Percentiles rank a stretch among this genome's conserved stretches.
These are phyloP conservation scores for Brachypodium distachyon DNA, from an alignment of 202 grass and related monocot genomes.

Conservation along the genomic window DNA sequence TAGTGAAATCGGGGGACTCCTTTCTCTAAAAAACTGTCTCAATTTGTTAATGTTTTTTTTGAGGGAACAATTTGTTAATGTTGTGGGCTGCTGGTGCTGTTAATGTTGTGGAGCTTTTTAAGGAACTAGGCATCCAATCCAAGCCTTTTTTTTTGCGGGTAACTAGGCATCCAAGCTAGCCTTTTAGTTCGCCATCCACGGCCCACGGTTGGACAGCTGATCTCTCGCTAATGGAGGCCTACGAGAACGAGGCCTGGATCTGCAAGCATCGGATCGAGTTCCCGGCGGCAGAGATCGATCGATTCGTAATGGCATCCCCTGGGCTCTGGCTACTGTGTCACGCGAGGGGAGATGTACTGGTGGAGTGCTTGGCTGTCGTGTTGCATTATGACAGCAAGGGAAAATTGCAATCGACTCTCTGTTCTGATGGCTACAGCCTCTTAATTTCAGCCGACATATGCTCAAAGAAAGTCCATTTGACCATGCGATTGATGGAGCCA, in stretches of 20 bases:
- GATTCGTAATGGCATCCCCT: neutral
- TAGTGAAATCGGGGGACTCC: too few relatives aligned
- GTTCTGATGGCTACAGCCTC: neutral
- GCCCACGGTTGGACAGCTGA: too few relatives aligned
- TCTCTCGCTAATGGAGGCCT: neutral
- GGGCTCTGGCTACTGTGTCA: neutral
- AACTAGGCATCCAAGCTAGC: too few relatives aligned
- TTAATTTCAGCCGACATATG: neutral
- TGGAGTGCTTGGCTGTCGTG: neutral
- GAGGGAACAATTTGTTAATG: too few relatives aligned
- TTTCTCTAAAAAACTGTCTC: too few relatives aligned
- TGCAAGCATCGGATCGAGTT: neutral
- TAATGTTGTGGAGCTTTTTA: too few relatives aligned
- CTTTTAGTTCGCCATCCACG: too few relatives aligned
- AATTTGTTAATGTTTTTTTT: too few relatives aligned
- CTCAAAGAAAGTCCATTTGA: slow-evolving; percentile 9
- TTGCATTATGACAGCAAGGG: neutral
- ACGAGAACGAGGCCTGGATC: neutral
- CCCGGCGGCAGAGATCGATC: neutral
- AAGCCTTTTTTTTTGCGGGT: too few relatives aligned
- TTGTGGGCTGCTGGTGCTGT: too few relatives aligned
- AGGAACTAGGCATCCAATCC: too few relatives aligned
- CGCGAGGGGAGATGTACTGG: neutral
- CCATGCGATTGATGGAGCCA: too few relatives aligned
- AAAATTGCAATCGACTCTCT: neutral